phyloP scores from a whole-genome alignment of 1,284 basidiomycete genomes.

The Boletellus deceptivus region DNA sequence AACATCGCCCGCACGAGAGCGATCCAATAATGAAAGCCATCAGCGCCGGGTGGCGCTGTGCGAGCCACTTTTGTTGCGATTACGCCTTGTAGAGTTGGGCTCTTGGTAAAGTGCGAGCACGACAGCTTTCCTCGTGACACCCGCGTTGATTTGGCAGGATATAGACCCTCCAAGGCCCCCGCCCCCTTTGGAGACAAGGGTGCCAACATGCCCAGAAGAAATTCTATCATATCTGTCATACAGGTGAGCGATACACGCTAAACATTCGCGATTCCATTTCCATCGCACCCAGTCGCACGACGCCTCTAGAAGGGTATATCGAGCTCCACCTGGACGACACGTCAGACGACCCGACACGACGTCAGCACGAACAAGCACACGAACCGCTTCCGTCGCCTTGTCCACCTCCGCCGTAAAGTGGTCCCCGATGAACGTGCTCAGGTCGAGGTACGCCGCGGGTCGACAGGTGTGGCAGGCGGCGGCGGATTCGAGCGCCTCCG shows the following conservation, averaged over 20 bases:
- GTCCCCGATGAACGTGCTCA: conserved; percentile 32
- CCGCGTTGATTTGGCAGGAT: too few species aligned
- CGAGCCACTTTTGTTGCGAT: too few species aligned
- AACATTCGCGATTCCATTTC: conserved; percentile 3
- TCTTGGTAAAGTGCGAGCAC: too few species aligned
- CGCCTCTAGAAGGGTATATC: conserved; percentile 29
- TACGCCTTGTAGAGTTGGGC: too few species aligned
- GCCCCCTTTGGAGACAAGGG: too few species aligned
- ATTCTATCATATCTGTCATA: conserved; percentile 2
- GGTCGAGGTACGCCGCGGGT: conserved; percentile 28
- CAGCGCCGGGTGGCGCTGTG: too few species aligned
- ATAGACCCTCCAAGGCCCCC: too few species aligned
- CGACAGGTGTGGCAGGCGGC: conserved; percentile 29
- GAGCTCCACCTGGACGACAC: conserved; percentile 28
- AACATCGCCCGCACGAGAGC: too few species aligned
- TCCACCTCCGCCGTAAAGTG: conserved; percentile 31
- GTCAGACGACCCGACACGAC: conserved; percentile 10
- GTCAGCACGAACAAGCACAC: conserved; percentile 10
- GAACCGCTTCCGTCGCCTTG: conserved; percentile 28
- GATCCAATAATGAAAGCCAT: too few species aligned
- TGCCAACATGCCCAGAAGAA: too few species aligned
- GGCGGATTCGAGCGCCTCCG: conserved; percentile 30
- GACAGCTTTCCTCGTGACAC: too few species aligned
- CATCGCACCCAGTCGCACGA: neutral
- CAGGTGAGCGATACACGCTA: conserved; percentile 8